Percentiles rank a stretch among this genome's conserved stretches.
Evolutionary conservation across 2,329 filamentous ascomycete species (phyloP).

Genomic region (Nigrospora oryzae): DNA sequence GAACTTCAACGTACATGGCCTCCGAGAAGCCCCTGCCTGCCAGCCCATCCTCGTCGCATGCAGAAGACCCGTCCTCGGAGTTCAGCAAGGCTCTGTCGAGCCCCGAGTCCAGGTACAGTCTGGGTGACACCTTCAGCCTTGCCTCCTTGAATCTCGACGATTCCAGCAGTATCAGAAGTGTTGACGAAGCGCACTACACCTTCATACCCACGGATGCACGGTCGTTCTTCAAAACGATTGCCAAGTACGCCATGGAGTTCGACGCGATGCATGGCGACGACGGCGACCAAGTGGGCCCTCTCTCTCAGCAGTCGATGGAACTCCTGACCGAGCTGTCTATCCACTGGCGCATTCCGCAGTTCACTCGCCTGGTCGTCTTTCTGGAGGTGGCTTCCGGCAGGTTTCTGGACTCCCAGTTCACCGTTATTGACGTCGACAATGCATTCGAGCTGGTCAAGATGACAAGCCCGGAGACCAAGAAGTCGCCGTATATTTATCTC

Average conservation of each 20-base stretch:
- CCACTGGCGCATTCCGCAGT: conserved; percentile 83
- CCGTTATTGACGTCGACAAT: conserved; percentile 71
- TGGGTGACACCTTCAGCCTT: conserved; percentile 63
- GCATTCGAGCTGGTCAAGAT: conserved; percentile 78
- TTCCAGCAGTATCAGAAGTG: conserved; percentile 37
- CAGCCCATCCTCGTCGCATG: conserved; percentile 37
- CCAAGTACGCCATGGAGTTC: conserved; percentile 66
- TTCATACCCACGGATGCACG: conserved; percentile 84
- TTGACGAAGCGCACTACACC: conserved; percentile 65
- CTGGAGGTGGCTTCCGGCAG: conserved; percentile 80
- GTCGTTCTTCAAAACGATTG: conserved; percentile 72
- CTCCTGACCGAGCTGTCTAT: conserved; percentile 77
- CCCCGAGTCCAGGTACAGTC: conserved; percentile 31
- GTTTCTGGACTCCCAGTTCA: conserved; percentile 75
- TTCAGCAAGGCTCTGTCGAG: conserved; percentile 42
- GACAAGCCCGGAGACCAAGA: conserved; percentile 57
- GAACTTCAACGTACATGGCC: conserved; percentile 39
- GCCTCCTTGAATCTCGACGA: conserved; percentile 56
- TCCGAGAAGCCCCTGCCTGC: conserved; percentile 51
- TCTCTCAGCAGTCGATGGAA: conserved; percentile 75
- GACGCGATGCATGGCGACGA: conserved; percentile 50
- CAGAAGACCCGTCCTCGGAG: conserved; percentile 43
- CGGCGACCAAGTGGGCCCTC: conserved; percentile 37
- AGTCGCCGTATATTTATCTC: conserved; percentile 46
- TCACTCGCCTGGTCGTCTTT: conserved; percentile 70